A percentile compares a stretch with the other conserved stretches of the same genome.
Conservation (phyloP, 1,139 yeast genomes). For the Yamadazyma spencermartinsiae region DNA sequence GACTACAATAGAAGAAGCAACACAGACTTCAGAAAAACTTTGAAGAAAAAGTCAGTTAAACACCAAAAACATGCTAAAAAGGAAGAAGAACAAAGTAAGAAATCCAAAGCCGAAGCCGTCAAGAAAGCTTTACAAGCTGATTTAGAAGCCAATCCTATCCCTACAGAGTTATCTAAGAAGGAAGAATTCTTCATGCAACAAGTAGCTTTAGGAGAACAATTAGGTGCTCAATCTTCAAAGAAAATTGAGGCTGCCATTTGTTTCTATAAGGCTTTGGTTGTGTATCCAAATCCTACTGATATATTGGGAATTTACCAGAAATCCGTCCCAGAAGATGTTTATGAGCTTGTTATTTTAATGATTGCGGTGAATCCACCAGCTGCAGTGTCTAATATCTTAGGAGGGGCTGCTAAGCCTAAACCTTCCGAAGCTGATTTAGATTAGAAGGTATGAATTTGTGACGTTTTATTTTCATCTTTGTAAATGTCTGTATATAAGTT, state of each 20-base stretch:
- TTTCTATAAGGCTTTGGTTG: conserved; percentile 92
- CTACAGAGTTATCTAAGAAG: conserved; percentile 68
- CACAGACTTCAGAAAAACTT: conserved; percentile 73
- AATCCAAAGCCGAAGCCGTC: conserved; percentile 60
- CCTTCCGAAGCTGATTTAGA: conserved; percentile 43
- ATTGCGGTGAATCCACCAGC: conserved; percentile 88
- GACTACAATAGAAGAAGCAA: conserved; percentile 89
- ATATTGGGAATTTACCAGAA: conserved; percentile 86
- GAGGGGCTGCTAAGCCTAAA: conserved; percentile 28
- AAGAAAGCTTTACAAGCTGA: conserved; percentile 64
- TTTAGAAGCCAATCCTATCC: conserved; percentile 70
- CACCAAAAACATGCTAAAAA: conserved; percentile 59
- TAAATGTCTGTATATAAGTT: too few species aligned
- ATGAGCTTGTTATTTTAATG: conserved; percentile 83
- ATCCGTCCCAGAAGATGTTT: conserved; percentile 77
- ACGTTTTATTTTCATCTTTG: neutral
- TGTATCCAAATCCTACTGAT: conserved; percentile 93
- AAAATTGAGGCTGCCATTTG: conserved; percentile 81
- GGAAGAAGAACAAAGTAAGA: conserved; percentile 58
- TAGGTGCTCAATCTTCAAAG: conserved; percentile 55
- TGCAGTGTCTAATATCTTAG: conserved; percentile 68
- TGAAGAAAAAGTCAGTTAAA: conserved; percentile 62
- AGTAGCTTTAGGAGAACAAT: conserved; percentile 81
- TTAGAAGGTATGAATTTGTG: conserved; percentile 6
- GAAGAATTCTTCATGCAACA: conserved; percentile 79